Evolutionary conservation across 1,284 basidiomycete species (phyloP), one percentile per base, ranked within the genome.

Genomic region (Microbotryum silenes-acaulis): DNA sequence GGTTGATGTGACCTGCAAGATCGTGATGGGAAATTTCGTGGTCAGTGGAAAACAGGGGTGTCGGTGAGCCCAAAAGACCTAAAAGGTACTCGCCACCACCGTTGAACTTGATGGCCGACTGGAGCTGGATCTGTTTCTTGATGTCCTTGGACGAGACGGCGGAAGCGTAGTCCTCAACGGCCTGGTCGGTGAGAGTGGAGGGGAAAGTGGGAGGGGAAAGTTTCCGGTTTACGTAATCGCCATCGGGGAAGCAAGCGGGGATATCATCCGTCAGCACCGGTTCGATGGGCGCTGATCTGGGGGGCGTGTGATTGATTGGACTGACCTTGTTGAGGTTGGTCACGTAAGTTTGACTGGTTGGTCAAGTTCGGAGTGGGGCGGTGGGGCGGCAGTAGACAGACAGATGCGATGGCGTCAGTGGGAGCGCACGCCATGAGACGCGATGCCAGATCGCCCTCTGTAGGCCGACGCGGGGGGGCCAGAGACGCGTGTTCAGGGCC

Each of bases 381-480:
- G 97, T 94, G 76, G 98, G 94, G 81, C 92, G 94, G 71, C 84
- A 84, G 81, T 98, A 93, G 78, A 98, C 94, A 65, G 97, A 82
- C 63, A 70, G 71, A 56, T 57, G 81, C 85, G 90, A 92, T 92
- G 72, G 91, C 93, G 76, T 91, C 83, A 47, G 45, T 9, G 44
- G 31, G 31, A 29, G 37, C 37, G 37, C 37, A 16, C 16, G 14
- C 37, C 4, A 16, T 12, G 37, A 12, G 9, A 16, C 14, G 14
- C 37, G 12, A 42, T 16, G 16, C 37, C 31, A 31, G 31, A 31
- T 9, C 37, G 12, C 37, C 16, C 37, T 16, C 37, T 12, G 37
- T 42, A 18, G 23, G 16, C 71, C 81, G 77, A 5, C 83, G 86
- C 73, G 89, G 87, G 89, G 87, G 74, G 82, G 80, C 16, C 86